These are phyloP conservation scores for Trichoderma sp. DNA, from an alignment of 2,329 filamentous ascomycete species.

Conservation along the genomic window DNA sequence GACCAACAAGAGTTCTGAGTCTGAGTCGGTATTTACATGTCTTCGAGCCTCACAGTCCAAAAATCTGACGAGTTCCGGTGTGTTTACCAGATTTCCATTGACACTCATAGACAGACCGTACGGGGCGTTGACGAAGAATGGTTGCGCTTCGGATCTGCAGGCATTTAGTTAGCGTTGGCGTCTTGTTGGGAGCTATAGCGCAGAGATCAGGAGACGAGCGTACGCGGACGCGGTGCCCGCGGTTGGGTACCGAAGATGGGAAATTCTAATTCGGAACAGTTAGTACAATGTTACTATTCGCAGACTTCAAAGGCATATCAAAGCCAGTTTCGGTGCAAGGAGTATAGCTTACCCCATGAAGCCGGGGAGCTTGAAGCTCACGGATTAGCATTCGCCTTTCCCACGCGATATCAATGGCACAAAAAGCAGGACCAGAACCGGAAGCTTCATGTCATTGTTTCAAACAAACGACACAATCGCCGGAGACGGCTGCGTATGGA, in stretches of 20 bases:
- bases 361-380: conserved; percentile 56
- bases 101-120: conserved; percentile 82
- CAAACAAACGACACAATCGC: neutral
- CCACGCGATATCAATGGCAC: conserved; percentile 53
- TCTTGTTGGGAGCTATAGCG: conserved; percentile 8
- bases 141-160: conserved; percentile 80
- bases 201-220: conserved; percentile 25
- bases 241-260: conserved; percentile 87
- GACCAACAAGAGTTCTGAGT: conserved; percentile 63
- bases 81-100: conserved; percentile 88
- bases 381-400: conserved; percentile 37
- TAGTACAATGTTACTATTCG: neutral
- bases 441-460: neutral
- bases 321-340: neutral
- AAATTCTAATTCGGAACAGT: conserved; percentile 60
- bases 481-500: neutral
- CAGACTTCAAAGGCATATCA: neutral
- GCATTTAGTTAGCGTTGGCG: conserved; percentile 48
- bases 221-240: conserved; percentile 71
- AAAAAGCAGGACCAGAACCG: neutral
- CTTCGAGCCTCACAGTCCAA: conserved; percentile 79
- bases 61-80: conserved; percentile 68
- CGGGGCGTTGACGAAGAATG: conserved; percentile 84
- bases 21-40: conserved; percentile 88
- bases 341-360: neutral